Evolutionary conservation across 208 protist species (phyloP).

Genomic region (Trypanosoma avium): DNA sequence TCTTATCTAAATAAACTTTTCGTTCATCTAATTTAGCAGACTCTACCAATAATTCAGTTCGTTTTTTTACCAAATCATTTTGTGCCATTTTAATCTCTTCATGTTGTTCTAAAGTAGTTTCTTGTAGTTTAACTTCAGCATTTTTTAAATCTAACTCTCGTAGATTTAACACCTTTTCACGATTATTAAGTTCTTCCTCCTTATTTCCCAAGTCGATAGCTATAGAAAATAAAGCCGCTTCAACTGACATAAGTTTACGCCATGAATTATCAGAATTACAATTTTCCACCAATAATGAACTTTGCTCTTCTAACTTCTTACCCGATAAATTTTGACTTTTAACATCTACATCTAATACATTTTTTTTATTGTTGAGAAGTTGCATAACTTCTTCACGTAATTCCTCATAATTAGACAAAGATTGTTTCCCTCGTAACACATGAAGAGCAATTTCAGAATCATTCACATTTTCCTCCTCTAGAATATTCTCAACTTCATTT

Average conservation of each 20-base stretch:
- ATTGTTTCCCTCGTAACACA: not conserved
- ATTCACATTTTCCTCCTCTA: constrained; percentile 1
- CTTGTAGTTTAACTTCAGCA: not conserved
- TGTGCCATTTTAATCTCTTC: not conserved
- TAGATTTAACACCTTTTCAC: not conserved
- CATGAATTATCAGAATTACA: not conserved
- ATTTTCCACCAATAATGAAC: not conserved
- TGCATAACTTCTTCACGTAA: not conserved
- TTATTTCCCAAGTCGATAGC: constrained; percentile 7
- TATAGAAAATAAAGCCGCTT: constrained; percentile 9
- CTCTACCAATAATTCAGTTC: not conserved
- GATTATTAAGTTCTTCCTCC: constrained; percentile 2
- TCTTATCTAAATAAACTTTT: not conserved
- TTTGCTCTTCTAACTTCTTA: too few species aligned
- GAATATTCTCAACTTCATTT: constrained; percentile 2
- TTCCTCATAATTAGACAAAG: not conserved
- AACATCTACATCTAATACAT: not conserved
- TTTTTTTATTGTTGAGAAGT: not conserved
- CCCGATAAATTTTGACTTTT: not conserved
- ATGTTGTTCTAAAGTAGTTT: not conserved
- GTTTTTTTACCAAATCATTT: not conserved
- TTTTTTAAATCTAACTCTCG: not conserved
- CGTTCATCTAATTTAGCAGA: constrained; percentile 2
- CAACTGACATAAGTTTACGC: not conserved
- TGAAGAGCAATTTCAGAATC: not conserved